Evolutionary conservation across 108 stramenopile species (phyloP).

Genomic region (Epithemia pelagica): DNA sequence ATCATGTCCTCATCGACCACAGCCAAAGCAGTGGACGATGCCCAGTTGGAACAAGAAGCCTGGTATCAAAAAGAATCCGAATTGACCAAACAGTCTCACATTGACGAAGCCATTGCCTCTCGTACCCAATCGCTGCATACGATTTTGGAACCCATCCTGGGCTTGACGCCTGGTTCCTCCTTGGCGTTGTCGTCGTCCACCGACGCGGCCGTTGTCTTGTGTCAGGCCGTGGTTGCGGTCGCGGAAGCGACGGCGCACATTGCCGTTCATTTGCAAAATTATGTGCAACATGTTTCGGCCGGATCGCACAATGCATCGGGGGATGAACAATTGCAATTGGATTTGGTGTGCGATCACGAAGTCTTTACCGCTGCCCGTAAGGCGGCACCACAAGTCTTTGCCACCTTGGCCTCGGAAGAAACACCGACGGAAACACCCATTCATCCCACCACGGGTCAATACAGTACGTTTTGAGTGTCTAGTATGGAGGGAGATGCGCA

Average conservation of each 20-base stretch:
- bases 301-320: constrained; percentile 74
- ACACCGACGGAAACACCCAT: constrained; percentile 51
- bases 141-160: no score
- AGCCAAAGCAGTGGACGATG: no score
- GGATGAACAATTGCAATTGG: constrained; percentile 78
- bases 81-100: no score
- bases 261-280: constrained; percentile 38
- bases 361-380: constrained; percentile 45
- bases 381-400: constrained; percentile 24
- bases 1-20: no score
- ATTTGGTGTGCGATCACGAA: constrained; percentile 67
- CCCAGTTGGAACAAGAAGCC: no score
- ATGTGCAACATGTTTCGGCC: constrained; percentile 51
- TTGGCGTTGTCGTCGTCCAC: background rate
- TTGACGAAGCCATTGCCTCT: no score
- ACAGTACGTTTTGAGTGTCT: no score
- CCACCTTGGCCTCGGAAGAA: constrained; percentile 54
- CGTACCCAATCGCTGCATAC: no score
- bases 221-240: constrained; percentile 20
- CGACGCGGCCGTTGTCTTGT: constrained; percentile 12
- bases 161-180: no score
- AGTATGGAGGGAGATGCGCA: no score
- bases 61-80: no score
- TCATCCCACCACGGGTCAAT: constrained; percentile 11
- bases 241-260: constrained; percentile 48